A percentile compares a stretch with the other conserved stretches of the same genome.
phyloP scores from a whole-genome alignment of 768 basidiomycete genomes.

The Boletus vinaceobasis region DNA sequence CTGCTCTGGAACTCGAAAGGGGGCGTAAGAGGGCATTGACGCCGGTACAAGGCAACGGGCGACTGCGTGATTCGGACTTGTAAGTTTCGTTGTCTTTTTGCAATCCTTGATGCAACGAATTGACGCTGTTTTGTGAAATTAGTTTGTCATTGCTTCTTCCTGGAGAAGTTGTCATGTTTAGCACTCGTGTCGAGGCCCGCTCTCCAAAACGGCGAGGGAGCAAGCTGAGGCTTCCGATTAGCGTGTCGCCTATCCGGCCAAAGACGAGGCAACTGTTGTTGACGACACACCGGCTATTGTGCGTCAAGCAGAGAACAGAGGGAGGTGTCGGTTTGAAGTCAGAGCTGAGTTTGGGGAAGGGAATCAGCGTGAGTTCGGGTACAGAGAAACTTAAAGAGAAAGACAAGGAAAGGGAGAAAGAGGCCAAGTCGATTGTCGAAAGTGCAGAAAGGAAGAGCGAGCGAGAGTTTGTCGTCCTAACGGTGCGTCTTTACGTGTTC shows the following conservation, averaged over 20 bases:
- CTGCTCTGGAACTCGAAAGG: slow-evolving; percentile 38
- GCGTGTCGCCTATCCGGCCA: slow-evolving; percentile 44
- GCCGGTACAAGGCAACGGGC: slow-evolving; percentile 50
- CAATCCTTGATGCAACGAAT: neutral
- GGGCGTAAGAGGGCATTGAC: slow-evolving; percentile 54
- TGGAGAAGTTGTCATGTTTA: slow-evolving; percentile 49
- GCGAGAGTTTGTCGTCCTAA: slow-evolving; percentile 57
- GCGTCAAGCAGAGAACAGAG: slow-evolving; percentile 46
- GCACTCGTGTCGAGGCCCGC: slow-evolving; percentile 52
- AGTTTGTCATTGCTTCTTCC: slow-evolving; percentile 39
- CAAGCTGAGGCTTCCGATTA: slow-evolving; percentile 48
- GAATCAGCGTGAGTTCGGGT: slow-evolving; percentile 1
- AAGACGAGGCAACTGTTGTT: slow-evolving; percentile 56
- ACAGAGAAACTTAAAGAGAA: slow-evolving; percentile 25
- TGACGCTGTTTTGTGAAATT: neutral
- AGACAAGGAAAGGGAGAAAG: slow-evolving; percentile 46
- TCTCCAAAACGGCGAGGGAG: slow-evolving; percentile 56
- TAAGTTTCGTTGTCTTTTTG: slow-evolving; percentile 23
- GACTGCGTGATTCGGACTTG: slow-evolving; percentile 40
- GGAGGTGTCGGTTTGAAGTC: slow-evolving; percentile 44
- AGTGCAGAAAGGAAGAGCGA: slow-evolving; percentile 53
- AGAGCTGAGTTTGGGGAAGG: slow-evolving; percentile 43
- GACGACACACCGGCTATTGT: slow-evolving; percentile 54
- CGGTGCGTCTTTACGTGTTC: slow-evolving; percentile 39
- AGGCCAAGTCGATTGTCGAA: slow-evolving; percentile 41